phyloP scores from a whole-genome alignment of 805 yeast genomes.

The Grigorovia transvaalensis region DNA sequence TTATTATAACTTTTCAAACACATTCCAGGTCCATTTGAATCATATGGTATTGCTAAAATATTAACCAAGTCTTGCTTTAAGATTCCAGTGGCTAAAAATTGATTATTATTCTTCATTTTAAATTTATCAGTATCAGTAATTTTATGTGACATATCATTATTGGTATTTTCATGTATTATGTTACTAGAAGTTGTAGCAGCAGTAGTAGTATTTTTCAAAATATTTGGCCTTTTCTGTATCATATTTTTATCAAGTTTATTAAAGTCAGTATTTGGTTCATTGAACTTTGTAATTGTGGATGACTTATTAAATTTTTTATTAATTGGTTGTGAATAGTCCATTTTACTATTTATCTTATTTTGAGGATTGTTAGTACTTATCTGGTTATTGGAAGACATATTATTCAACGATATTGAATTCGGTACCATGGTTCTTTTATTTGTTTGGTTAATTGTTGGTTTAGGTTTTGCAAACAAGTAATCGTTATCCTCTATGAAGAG shows the following conservation, averaged over 20 bases:
- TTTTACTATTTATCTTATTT: neutral
- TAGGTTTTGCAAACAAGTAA: neutral
- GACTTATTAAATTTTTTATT: neutral
- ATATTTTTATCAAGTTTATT: neutral
- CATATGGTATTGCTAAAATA: constrained; percentile 21
- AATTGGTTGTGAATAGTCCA: neutral
- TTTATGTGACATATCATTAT: neutral
- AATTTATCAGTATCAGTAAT: neutral
- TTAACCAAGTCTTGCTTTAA: constrained; percentile 21
- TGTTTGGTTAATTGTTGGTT: neutral
- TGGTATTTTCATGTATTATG: neutral
- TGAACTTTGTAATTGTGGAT: neutral
- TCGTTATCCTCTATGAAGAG: neutral
- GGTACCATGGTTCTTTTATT: neutral
- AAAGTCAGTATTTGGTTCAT: neutral
- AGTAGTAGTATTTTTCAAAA: neutral
- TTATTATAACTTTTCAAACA: constrained; percentile 14
- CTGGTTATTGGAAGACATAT: neutral
- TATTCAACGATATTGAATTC: neutral
- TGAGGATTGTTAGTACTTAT: neutral
- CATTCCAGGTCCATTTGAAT: constrained; percentile 18
- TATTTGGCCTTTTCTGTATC: too few species aligned
- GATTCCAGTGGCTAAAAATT: constrained; percentile 1
- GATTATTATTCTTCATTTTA: neutral
- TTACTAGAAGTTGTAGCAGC: neutral